A percentile compares a stretch with the other conserved stretches of the same genome.
Evolutionary conservation across 129 eudicot genomes (phyloP).

Genomic region (Chrysanthemum lavandulifolium): DNA sequence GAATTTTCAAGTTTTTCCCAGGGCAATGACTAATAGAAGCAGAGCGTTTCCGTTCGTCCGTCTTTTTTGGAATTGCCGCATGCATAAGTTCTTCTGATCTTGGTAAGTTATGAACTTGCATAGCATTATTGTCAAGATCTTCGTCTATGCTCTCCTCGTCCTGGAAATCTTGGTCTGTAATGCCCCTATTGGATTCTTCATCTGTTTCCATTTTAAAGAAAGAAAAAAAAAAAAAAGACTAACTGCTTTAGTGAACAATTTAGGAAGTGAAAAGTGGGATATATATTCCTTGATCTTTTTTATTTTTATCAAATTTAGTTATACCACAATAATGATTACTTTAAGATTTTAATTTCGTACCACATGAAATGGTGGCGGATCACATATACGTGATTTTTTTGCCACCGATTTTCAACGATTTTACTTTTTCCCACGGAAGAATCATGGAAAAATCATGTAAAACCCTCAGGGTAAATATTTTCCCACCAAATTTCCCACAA

Average conservation of each 20-base stretch:
- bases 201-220: slow-evolving; percentile 31
- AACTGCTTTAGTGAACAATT: slow-evolving; percentile 6
- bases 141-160: slow-evolving; percentile 36
- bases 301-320: not conserved
- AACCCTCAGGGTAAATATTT: no score
- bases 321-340: slow-evolving; percentile 24
- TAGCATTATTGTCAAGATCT: slow-evolving; percentile 36
- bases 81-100: slow-evolving; percentile 31
- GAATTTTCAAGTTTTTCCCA: slow-evolving; percentile 71
- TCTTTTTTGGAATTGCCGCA: no score
- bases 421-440: no score
- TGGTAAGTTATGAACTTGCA: slow-evolving; percentile 33
- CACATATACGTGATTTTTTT: no score
- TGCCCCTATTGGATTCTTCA: slow-evolving; percentile 49
- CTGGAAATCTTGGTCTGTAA: slow-evolving; percentile 54
- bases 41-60: slow-evolving; percentile 36
- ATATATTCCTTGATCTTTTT: not conserved
- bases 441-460: no score
- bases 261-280: not conserved
- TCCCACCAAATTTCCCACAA: no score
- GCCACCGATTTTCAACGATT: no score
- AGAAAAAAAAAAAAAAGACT: not conserved
- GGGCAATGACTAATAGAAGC: slow-evolving; percentile 43
- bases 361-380: slow-evolving; percentile 80
- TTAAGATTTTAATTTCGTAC: slow-evolving; percentile 31